Conservation (phyloP, 2,329 filamentous ascomycete species). For the Colletotrichum tropicicola region DNA sequence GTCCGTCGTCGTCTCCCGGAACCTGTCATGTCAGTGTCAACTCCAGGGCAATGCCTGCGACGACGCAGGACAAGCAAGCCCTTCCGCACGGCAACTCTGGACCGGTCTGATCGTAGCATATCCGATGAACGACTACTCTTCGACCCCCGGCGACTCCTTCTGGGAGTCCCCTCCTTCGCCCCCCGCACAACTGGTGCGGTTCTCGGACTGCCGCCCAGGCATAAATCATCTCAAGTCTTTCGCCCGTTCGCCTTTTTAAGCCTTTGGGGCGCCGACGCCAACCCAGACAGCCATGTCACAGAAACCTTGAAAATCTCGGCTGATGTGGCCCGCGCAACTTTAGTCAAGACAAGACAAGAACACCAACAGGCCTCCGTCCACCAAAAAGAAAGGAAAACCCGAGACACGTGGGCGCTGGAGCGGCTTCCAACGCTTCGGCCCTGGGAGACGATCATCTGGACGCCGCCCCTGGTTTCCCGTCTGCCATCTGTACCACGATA, state of each 20-base stretch:
- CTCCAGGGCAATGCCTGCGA: not conserved
- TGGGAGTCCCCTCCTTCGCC: not conserved
- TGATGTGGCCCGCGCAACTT: not conserved
- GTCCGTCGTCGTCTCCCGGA: not conserved
- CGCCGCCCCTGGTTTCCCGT: not conserved
- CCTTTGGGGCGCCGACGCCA: not conserved
- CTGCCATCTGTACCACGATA: not conserved
- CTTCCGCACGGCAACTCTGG: constrained; percentile 10
- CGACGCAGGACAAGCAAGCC: constrained; percentile 1
- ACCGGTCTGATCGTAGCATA: constrained; percentile 5
- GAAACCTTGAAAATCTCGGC: not conserved
- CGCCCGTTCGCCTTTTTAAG: not conserved
- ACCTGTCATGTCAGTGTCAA: not conserved
- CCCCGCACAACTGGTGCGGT: not conserved
- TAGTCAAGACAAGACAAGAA: constrained; percentile 10
- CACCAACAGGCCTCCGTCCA: not conserved
- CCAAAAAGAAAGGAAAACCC: not conserved
- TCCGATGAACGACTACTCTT: constrained; percentile 18
- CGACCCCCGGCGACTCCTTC: not conserved
- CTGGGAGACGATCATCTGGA: not conserved
- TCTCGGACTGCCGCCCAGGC: constrained; percentile 5
- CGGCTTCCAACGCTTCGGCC: not conserved
- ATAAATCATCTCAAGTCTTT: constrained; percentile 15
- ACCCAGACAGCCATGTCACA: not conserved
- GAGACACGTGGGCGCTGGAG: constrained; percentile 1